Evolutionary conservation across 495 filamentous ascomycete genomes (phyloP), one percentile per base, ranked within the genome.

Genomic region (Podospora pseudopauciseta): DNA sequence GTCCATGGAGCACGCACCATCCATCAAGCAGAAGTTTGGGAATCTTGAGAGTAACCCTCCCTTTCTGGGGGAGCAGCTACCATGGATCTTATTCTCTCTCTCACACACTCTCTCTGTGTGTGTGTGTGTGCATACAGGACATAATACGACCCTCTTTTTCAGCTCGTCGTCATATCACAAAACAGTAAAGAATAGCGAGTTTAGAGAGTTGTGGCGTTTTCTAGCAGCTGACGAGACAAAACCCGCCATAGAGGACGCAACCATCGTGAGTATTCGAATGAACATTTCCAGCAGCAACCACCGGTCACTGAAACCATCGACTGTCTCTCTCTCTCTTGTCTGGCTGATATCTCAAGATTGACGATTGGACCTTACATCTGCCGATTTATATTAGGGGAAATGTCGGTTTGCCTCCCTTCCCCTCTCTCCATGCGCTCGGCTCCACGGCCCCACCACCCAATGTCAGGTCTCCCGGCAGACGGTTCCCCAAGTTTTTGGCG

Each of bases 341-440:
- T 58, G 55, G 55, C 15, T 58, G 55, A 58, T 5, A 58, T 58
- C 23, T 19, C 23, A 20, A 6, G 55, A 58, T 19, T 7, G 32
- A 63, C 73, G 67, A 77, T 77, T 77, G 75, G 75, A 76, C 65
- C 49, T 70, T 59, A 73, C 75, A 77, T 77, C 74, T 77, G 75
- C 75, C 75, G 75, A 77, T 67, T 65, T 67, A 67, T 57, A 68
- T 65, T 69, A 60, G 54, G 64, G 23, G 67, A 49, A 62, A 30
- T 55, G 66, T 28, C 55, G 23, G 53, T 63, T 39, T 71, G 66
- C 67, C 71, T 69, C 71, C 74, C 73, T 68, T 71, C 68, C 73
- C 67, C 66, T 64, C n/a, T 30, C 30, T 62, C 59, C n/a, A 54
- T 23, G 39, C 39, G 39, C 39, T 49, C 39, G 39, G 39, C 39